phyloP scores from a whole-genome alignment of 2,329 filamentous ascomycete species.

The Xylaria sp. region DNA sequence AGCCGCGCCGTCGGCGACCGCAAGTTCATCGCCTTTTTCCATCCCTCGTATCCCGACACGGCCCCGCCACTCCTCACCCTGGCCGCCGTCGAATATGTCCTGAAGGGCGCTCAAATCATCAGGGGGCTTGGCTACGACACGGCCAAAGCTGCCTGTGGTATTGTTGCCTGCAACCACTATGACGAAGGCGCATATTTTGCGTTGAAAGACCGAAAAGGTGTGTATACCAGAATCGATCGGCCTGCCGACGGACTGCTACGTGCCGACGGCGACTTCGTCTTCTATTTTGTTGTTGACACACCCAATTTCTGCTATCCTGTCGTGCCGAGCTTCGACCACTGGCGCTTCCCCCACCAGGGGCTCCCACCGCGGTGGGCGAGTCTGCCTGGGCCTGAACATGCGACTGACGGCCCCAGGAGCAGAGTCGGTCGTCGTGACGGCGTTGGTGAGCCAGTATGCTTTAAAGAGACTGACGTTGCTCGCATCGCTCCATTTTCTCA shows the following conservation, averaged over 20 bases:
- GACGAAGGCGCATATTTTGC: slow-evolving; percentile 15
- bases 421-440: neutral
- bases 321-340: slow-evolving; percentile 26
- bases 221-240: neutral
- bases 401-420: neutral
- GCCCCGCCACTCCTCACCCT: slow-evolving; percentile 20
- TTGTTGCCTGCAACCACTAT: slow-evolving; percentile 22
- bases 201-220: neutral
- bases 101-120: neutral
- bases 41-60: slow-evolving; percentile 16
- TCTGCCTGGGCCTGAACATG: neutral
- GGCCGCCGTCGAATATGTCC: neutral
- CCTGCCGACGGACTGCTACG: neutral
- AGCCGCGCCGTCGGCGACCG: slow-evolving; percentile 4
- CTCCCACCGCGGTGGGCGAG: slow-evolving; percentile 9
- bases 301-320: slow-evolving; percentile 10
- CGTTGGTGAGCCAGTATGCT: neutral
- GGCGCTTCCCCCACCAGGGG: slow-evolving; percentile 26
- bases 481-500: slow-evolving; percentile 15
- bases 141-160: slow-evolving; percentile 22
- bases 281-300: slow-evolving; percentile 21
- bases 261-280: neutral
- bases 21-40: slow-evolving; percentile 22
- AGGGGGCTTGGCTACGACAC: slow-evolving; percentile 10
- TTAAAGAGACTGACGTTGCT: neutral